These are phyloP conservation scores for Bauhinia variegata DNA, from an alignment of 306 rosid genomes.

Conservation along the genomic window DNA sequence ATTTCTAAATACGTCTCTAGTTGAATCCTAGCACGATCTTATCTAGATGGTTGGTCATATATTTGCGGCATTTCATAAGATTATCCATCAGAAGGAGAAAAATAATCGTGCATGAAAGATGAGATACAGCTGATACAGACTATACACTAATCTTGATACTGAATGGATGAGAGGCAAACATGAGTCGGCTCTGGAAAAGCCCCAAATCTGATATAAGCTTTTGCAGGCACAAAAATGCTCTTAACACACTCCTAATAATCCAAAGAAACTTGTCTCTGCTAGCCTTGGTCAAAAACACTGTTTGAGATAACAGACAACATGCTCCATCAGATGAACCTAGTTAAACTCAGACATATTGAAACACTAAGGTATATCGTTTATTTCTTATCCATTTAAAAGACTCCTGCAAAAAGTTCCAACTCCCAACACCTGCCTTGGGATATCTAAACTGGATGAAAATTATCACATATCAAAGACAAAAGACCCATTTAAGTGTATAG, in stretches of 20 bases:
- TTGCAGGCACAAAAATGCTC: too few species aligned
- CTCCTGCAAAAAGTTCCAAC: neutral
- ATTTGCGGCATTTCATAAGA: neutral
- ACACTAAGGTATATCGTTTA: neutral
- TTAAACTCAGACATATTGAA: neutral
- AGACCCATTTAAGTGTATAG: neutral
- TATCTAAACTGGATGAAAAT: neutral
- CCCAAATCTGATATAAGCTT: too few species aligned
- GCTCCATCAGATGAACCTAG: constrained; percentile 1
- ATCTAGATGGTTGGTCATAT: too few species aligned
- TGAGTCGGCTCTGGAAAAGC: too few species aligned
- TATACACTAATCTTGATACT: neutral
- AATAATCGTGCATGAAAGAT: neutral
- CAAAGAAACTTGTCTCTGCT: neutral
- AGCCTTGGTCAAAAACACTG: neutral
- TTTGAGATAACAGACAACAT: neutral
- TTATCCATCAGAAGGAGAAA: neutral
- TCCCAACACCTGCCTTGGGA: neutral
- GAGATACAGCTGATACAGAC: neutral
- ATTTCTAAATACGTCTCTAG: neutral
- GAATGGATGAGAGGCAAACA: too few species aligned
- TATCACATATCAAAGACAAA: neutral
- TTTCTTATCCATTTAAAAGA: neutral
- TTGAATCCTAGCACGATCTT: too few species aligned
- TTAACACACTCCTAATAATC: too few species aligned